Base-by-base conservation (phyloP, 495 filamentous ascomycete species). In the Podospora bellae-mahoneyi region DNA sequence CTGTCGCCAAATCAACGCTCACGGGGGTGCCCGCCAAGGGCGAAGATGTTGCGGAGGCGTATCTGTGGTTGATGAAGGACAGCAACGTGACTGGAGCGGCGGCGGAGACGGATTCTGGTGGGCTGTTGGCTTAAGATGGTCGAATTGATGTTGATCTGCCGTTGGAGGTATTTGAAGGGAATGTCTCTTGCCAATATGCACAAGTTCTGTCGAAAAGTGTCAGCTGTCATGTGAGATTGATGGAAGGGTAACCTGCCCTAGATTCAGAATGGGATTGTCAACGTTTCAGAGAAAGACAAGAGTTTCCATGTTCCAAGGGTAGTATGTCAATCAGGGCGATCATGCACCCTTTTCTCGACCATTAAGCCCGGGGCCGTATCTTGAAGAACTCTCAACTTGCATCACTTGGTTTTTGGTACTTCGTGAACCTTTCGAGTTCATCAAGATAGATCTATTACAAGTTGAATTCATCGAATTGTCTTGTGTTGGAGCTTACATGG, bases 1-100 rank as follows among this genome's bases (percentile, higher is more conserved):
- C 20, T 28, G 65, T 77, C 4, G 73, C 62, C 63, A 64, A 68
- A 53, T 71, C 69, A 65, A 73, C 59, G 57, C 73, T 84, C 28
- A 85, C 82, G 3, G 82, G 82, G 7, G 72, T 76, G 67, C 69
- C 85, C 34, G 89, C 80, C 0, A 68, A 66, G 69, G 79, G 84
- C 13, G 84, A 85, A 72, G 87, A 90, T 75, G 80, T 86, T 4
- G 89, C 85, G 0, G 87, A 91, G 80, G 82, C 84, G 44, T 91
- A 90, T 79, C 54, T 90, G 56, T 90, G 85, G 74, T 75, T 84
- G 7, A 85, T 91, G 86, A 86, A 83, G 73, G 87, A 91, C 58
- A 34, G 55, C 34, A 75, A 75, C 54, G 71, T 60, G 15, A 76
- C 72, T 0, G 74, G 71, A 16, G 60, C 62, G 0, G 63, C 72